A percentile compares a stretch with the other conserved stretches of the same genome.
Conservation (phyloP, 169 alveolate species). For the Plasmodium malariae region DNA sequence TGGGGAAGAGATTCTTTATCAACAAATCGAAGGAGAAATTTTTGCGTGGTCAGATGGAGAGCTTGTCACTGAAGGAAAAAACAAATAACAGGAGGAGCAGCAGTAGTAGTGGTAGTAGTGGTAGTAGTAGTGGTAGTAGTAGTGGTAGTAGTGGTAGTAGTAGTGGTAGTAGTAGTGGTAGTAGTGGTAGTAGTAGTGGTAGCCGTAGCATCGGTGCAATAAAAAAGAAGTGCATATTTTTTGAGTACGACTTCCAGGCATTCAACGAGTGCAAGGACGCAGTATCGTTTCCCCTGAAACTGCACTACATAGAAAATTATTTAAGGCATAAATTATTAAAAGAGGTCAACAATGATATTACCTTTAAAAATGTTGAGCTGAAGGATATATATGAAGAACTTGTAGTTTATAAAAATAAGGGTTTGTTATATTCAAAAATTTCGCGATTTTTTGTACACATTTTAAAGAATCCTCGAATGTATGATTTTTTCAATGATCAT, state of each 20-base stretch:
- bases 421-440: neutral
- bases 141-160: neutral
- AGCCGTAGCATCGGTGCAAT: neutral
- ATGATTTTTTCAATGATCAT: conserved; percentile 38
- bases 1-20: conserved; percentile 51
- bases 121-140: neutral
- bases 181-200: no score
- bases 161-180: no score
- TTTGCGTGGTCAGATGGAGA: neutral
- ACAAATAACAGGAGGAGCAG: neutral
- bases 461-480: conserved; percentile 16
- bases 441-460: conserved; percentile 22
- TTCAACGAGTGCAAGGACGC: neutral
- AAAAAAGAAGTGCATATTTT: conserved; percentile 1
- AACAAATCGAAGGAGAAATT: conserved; percentile 34
- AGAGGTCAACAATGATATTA: conserved; percentile 31
- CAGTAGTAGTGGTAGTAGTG: neutral
- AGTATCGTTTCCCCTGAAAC: conserved; percentile 13
- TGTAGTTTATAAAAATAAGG: neutral
- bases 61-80: neutral
- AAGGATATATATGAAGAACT: conserved; percentile 21
- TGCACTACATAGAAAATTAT: conserved; percentile 13
- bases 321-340: conserved; percentile 24
- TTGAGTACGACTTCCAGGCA: conserved; percentile 39
- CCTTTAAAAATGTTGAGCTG: neutral